phyloP scores from a whole-genome alignment of 148 eudicot genomes.

The Spergularia bocconei region DNA sequence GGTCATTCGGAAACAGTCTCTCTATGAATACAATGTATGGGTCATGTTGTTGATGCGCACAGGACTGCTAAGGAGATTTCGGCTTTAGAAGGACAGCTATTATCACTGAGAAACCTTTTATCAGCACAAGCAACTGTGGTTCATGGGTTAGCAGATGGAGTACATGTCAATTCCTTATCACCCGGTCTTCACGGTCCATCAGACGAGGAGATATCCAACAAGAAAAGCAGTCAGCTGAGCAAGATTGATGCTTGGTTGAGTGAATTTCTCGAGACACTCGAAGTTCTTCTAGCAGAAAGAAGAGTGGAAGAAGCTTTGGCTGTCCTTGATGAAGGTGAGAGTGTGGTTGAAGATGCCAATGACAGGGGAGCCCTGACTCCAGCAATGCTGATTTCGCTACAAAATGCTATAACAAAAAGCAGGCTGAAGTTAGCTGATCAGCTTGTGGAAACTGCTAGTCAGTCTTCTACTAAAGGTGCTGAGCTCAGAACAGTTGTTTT shows the following conservation, averaged over 20 bases:
- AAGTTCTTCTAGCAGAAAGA: conserved; percentile 80
- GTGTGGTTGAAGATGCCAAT: conserved; percentile 38
- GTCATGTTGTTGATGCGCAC: conserved; percentile 8
- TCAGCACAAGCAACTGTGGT: conserved; percentile 67
- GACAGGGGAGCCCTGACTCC: conserved; percentile 34
- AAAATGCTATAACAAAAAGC: conserved; percentile 49
- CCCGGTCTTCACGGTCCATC: conserved; percentile 41
- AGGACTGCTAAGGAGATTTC: conserved; percentile 94
- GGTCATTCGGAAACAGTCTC: too few relatives aligned
- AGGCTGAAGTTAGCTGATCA: conserved; percentile 71
- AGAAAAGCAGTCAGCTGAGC: conserved; percentile 42
- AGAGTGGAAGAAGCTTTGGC: conserved; percentile 67
- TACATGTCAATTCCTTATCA: conserved; percentile 47
- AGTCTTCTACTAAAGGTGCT: conserved; percentile 62
- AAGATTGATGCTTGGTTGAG: conserved; percentile 62
- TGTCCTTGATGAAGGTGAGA: conserved; percentile 68
- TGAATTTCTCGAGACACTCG: conserved; percentile 59
- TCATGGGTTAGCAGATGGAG: conserved; percentile 75
- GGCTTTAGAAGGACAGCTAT: conserved; percentile 83
- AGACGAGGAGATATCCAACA: conserved; percentile 30
- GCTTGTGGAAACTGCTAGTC: conserved; percentile 62
- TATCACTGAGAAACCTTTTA: conserved; percentile 65
- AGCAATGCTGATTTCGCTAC: conserved; percentile 40
- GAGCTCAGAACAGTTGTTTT: conserved; percentile 69
- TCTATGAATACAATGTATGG: too few relatives aligned